These are phyloP conservation scores for Gastrolobium bilobum DNA, from an alignment of 306 rosid genomes.

Conservation along the genomic window DNA sequence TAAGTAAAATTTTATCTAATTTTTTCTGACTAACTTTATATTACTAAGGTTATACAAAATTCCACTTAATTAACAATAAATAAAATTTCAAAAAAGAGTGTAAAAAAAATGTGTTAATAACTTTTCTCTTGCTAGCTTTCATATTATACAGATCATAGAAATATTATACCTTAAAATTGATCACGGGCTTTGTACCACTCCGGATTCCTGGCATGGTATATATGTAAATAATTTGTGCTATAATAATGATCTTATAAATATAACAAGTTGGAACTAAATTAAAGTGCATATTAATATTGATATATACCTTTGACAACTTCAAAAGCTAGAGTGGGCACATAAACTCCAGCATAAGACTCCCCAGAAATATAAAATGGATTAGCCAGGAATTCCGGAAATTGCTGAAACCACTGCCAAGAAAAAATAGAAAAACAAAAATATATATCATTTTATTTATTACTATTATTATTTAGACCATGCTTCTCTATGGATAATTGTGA, in stretches of 20 bases:
- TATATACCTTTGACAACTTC: slow-evolving; percentile 66
- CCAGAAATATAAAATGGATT: slow-evolving; percentile 81
- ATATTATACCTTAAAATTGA: slow-evolving; percentile 73
- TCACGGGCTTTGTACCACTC: slow-evolving; percentile 56
- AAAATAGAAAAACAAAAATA: background rate
- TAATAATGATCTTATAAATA: background rate
- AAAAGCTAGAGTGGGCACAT: slow-evolving; percentile 80
- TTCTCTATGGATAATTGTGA: background rate
- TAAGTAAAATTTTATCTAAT: too few species aligned
- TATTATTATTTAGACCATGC: background rate
- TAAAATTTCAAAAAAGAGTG: too few species aligned
- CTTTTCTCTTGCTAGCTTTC: background rate
- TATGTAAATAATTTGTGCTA: slow-evolving; percentile 27
- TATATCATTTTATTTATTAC: background rate
- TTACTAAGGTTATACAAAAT: too few species aligned
- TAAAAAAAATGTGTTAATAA: too few species aligned
- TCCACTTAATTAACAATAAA: too few species aligned
- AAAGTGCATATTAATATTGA: background rate
- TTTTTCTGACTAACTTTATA: too few species aligned
- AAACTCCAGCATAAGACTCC: slow-evolving; percentile 87
- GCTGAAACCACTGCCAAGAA: slow-evolving; percentile 73
- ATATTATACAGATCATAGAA: background rate
- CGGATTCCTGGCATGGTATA: slow-evolving; percentile 55
- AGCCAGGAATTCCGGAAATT: slow-evolving; percentile 70
- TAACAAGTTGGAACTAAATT: slow-evolving; percentile 17